Conservation (phyloP, 2,329 filamentous ascomycete genomes). For the Colletotrichum kahawae region DNA sequence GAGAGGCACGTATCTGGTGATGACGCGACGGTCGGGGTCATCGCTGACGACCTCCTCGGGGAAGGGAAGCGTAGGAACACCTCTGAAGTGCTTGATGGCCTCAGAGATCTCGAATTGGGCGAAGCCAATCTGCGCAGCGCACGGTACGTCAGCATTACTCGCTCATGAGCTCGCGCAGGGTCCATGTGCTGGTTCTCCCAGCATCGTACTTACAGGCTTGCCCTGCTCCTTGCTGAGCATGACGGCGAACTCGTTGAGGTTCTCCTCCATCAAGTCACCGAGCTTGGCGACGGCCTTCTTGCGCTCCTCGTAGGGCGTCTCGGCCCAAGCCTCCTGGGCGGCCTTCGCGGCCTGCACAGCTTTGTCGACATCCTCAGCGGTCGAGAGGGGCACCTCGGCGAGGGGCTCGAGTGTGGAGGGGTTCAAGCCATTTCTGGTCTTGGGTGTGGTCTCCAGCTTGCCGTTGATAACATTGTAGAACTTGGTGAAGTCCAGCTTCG, state of each 20-base stretch:
- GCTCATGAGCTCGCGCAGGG: background rate
- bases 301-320: conserved; percentile 36
- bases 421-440: conserved; percentile 54
- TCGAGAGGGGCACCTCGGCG: conserved; percentile 54
- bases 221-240: conserved; percentile 26
- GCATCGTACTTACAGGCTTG: conserved; percentile 22
- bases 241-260: conserved; percentile 10
- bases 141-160: background rate
- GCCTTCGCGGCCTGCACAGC: conserved; percentile 54
- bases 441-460: conserved; percentile 44
- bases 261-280: conserved; percentile 22
- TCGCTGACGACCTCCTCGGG: conserved; percentile 23
- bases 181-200: background rate
- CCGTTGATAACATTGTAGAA: conserved; percentile 60
- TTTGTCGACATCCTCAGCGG: conserved; percentile 51
- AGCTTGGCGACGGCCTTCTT: conserved; percentile 25
- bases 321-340: conserved; percentile 43
- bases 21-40: conserved; percentile 32
- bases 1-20: conserved; percentile 40
- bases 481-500: conserved; percentile 31
- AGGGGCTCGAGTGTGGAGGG: conserved; percentile 54
- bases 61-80: conserved; percentile 1
- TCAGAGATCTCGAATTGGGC: conserved; percentile 12
- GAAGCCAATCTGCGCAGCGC: background rate
- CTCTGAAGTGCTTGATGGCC: conserved; percentile 11